A percentile compares a stretch with the other conserved stretches of the same genome.
These are phyloP conservation scores for Leccinum subtestaceum DNA, from an alignment of 768 basidiomycete species.

Conservation along the genomic window DNA sequence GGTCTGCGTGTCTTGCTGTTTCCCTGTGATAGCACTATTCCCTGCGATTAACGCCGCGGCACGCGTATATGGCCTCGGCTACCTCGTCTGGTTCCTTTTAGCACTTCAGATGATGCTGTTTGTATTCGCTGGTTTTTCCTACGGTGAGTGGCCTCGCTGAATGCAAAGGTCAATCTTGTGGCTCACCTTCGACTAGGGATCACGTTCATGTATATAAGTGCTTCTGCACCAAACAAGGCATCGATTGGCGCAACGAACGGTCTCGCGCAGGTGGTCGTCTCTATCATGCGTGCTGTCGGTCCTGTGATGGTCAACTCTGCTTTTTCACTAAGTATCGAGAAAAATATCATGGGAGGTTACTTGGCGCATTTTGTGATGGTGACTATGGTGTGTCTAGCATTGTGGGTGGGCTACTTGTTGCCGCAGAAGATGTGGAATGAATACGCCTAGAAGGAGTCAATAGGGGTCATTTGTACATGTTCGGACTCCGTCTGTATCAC, in stretches of 20 bases:
- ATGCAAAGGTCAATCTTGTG: neutral
- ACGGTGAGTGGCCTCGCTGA: slow-evolving; percentile 40
- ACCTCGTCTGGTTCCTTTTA: slow-evolving; percentile 48
- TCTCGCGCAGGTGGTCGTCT: slow-evolving; percentile 32
- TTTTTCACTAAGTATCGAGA: slow-evolving; percentile 27
- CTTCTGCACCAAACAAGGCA: slow-evolving; percentile 63
- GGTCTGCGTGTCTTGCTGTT: slow-evolving; percentile 42
- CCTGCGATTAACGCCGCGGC: slow-evolving; percentile 42
- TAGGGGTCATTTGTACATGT: slow-evolving; percentile 23
- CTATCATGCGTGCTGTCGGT: slow-evolving; percentile 28
- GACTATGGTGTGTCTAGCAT: slow-evolving; percentile 27
- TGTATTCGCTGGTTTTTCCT: slow-evolving; percentile 47
- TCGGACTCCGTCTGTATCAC: slow-evolving; percentile 22
- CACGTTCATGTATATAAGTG: slow-evolving; percentile 66
- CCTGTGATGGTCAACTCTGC: slow-evolving; percentile 28
- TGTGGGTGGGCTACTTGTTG: slow-evolving; percentile 32
- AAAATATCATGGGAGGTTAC: slow-evolving; percentile 48
- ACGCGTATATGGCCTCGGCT: slow-evolving; percentile 37
- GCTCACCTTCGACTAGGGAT: slow-evolving; percentile 41
- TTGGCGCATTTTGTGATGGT: slow-evolving; percentile 49
- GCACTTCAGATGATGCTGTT: slow-evolving; percentile 46
- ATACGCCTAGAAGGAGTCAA: neutral
- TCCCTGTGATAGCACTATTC: slow-evolving; percentile 46
- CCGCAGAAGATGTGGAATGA: slow-evolving; percentile 25
- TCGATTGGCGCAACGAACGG: slow-evolving; percentile 78